phyloP scores from a whole-genome alignment of 805 yeast genomes.

The Lipomyces yamanashiensis region DNA sequence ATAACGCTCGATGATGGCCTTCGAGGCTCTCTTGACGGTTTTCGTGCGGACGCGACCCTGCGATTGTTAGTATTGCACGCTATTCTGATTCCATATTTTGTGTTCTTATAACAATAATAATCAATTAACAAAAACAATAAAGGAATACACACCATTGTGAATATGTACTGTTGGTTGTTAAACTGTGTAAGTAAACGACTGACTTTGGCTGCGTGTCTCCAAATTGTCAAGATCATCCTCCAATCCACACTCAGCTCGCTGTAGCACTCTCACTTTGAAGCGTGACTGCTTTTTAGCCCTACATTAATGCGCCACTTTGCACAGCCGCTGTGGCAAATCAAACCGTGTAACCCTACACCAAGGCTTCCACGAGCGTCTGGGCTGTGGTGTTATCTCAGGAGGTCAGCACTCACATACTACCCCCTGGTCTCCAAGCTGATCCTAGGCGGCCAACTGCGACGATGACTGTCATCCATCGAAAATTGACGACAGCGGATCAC shows the following conservation, averaged over 20 bases:
- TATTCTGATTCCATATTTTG: too few species aligned
- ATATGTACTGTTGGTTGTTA: constrained; percentile 8
- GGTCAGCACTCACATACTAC: background rate
- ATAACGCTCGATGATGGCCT: constrained; percentile 98
- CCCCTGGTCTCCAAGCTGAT: background rate
- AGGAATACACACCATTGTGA: constrained; percentile 21
- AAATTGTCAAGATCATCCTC: constrained; percentile 6
- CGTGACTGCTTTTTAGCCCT: constrained; percentile 23
- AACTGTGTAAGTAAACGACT: background rate
- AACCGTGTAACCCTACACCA: background rate
- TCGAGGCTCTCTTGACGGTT: constrained; percentile 99
- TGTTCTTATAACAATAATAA: background rate
- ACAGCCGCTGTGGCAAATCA: background rate
- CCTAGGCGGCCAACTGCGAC: background rate
- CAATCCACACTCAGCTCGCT: background rate
- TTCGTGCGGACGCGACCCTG: constrained; percentile 99
- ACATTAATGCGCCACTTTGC: constrained; percentile 5
- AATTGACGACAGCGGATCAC: constrained; percentile 43
- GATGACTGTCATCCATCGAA: constrained; percentile 49
- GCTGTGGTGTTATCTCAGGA: too few species aligned
- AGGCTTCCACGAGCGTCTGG: background rate
- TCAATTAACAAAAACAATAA: background rate
- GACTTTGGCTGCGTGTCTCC: background rate
- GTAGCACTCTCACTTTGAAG: background rate
- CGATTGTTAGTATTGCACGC: background rate